phyloP scores from a whole-genome alignment of 768 basidiomycete species.

The Amanita pallidorosea region DNA sequence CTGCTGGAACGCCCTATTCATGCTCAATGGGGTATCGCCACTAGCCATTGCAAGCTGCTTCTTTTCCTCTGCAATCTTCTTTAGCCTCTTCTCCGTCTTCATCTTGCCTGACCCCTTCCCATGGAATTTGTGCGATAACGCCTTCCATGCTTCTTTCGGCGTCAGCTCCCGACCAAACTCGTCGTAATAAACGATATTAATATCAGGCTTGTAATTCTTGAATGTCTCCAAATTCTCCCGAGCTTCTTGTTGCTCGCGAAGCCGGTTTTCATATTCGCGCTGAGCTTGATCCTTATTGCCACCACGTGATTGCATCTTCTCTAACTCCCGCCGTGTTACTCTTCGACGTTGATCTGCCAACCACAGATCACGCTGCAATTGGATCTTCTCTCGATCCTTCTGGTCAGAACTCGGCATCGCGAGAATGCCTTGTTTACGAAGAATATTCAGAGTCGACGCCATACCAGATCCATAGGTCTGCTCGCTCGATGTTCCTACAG shows the following conservation, averaged over 20 bases:
- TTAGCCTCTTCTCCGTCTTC: conserved; percentile 94
- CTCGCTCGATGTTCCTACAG: conserved; percentile 58
- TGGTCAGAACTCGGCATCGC: conserved; percentile 54
- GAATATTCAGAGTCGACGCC: conserved; percentile 79
- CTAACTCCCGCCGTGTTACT: conserved; percentile 70
- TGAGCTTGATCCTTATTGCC: conserved; percentile 85
- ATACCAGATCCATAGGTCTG: conserved; percentile 77
- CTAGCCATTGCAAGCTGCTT: conserved; percentile 91
- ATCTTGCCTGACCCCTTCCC: conserved; percentile 94
- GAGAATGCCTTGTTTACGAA: conserved; percentile 87
- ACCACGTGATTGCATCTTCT: conserved; percentile 67
- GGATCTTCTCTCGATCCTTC: conserved; percentile 67
- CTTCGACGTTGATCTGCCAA: conserved; percentile 73
- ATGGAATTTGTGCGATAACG: conserved; percentile 95
- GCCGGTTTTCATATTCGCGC: conserved; percentile 88
- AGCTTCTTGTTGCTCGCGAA: conserved; percentile 87
- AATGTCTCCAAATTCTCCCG: conserved; percentile 71
- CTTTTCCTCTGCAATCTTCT: conserved; percentile 96
- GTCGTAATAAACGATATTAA: conserved; percentile 94
- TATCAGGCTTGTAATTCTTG: conserved; percentile 93
- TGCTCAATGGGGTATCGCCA: conserved; percentile 91
- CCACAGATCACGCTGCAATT: conserved; percentile 84
- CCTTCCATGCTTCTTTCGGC: conserved; percentile 98
- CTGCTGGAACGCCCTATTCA: conserved; percentile 89
- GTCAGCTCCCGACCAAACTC: conserved; percentile 85